Evolutionary conservation across 2,329 filamentous ascomycete genomes (phyloP).

Genomic region (Chaetomiaceae sp.): DNA sequence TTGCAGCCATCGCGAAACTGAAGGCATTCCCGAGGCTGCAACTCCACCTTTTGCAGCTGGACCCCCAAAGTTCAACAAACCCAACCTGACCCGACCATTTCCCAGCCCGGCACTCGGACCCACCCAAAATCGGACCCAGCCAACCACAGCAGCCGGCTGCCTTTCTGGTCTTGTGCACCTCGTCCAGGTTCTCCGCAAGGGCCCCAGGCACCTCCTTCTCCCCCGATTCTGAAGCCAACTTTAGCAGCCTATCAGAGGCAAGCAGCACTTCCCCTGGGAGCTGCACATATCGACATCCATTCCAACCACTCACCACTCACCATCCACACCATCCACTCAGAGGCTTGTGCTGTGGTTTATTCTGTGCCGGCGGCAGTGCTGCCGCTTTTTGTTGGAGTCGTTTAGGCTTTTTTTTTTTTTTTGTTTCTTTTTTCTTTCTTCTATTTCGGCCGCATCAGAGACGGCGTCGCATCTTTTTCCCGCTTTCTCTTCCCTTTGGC

Average conservation of each 20-base stretch:
- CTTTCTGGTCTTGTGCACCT: neutral
- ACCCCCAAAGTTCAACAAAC: conserved; percentile 2
- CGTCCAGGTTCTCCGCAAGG: neutral
- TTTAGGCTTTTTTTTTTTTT: no score
- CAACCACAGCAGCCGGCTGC: conserved; percentile 9
- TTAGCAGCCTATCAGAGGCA: conserved; percentile 15
- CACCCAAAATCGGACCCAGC: conserved; percentile 1
- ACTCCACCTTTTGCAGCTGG: conserved; percentile 9
- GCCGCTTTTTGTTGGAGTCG: no score
- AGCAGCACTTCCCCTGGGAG: neutral
- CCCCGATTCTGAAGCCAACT: neutral
- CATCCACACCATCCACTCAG: no score
- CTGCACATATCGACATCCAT: neutral
- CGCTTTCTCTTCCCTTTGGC: no score
- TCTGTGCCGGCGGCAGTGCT: no score
- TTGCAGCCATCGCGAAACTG: conserved; percentile 17
- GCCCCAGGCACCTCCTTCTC: neutral
- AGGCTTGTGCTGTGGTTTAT: no score
- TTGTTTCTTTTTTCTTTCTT: no score
- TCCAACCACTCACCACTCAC: no score
- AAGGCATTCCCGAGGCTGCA: conserved; percentile 24
- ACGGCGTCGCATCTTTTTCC: no score
- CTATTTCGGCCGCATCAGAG: no score
- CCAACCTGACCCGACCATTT: neutral
- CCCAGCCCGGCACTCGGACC: conserved; percentile 14